These are phyloP conservation scores for Sordariomycetes sp. DNA, from an alignment of 2,329 filamentous ascomycete species.

Conservation along the genomic window DNA sequence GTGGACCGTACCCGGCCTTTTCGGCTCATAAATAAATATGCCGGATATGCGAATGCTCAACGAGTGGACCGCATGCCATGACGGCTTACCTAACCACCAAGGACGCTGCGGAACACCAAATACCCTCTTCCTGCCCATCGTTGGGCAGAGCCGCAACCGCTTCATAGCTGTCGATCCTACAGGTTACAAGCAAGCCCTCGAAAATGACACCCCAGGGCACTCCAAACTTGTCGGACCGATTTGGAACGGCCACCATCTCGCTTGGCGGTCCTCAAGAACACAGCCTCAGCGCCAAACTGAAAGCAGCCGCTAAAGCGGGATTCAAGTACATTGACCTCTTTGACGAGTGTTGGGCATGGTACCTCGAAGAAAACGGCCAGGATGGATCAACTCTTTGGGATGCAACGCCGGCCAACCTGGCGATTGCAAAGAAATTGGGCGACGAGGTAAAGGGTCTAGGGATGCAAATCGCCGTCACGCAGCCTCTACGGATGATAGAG, in stretches of 20 bases:
- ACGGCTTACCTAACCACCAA: not conserved
- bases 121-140: not conserved
- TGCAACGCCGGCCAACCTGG: not conserved
- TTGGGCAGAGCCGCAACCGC: not conserved
- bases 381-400: not conserved
- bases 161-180: not conserved
- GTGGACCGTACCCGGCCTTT: not conserved
- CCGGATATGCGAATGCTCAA: not conserved
- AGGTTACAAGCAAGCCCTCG: not conserved
- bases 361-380: not conserved
- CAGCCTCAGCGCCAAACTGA: not conserved
- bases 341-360: not conserved
- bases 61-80: too few relatives aligned
- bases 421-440: not conserved
- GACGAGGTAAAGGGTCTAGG: not conserved
- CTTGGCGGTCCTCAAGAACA: not conserved
- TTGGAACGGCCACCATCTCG: not conserved
- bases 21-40: not conserved
- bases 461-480: slow-evolving; percentile 2
- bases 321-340: not conserved
- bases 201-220: not conserved
- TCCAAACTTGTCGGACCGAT: not conserved
- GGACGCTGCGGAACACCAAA: not conserved
- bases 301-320: not conserved
- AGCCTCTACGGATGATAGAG: slow-evolving; percentile 4